Percentiles rank a stretch among this genome's conserved stretches.
phyloP scores from a whole-genome alignment of 2,329 filamentous ascomycete species.

The Cadophora sp. region DNA sequence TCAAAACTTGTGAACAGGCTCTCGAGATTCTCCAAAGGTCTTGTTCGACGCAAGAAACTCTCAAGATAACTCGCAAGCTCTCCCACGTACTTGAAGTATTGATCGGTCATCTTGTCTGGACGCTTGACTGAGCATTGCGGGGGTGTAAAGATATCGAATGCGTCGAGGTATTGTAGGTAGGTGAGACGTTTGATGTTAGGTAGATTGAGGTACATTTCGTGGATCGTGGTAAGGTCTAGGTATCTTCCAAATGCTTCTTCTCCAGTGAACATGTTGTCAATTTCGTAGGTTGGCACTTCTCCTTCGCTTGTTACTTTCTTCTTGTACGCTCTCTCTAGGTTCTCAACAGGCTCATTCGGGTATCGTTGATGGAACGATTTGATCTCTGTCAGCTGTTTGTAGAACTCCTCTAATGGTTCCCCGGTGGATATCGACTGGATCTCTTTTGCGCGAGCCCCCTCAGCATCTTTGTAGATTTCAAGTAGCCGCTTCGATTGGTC shows the following conservation, averaged over 20 bases:
- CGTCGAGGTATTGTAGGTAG: conserved; percentile 91
- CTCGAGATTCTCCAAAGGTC: conserved; percentile 85
- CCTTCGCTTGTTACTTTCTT: conserved; percentile 69
- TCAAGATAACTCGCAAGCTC: conserved; percentile 85
- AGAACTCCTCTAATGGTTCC: conserved; percentile 90
- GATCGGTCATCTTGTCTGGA: conserved; percentile 86
- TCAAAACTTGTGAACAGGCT: conserved; percentile 80
- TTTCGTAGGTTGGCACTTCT: conserved; percentile 67
- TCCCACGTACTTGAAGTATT: conserved; percentile 89
- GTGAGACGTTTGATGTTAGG: conserved; percentile 83
- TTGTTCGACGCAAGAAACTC: conserved; percentile 82
- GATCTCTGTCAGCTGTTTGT: conserved; percentile 80
- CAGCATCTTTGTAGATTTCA: conserved; percentile 82
- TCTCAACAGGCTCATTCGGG: conserved; percentile 93
- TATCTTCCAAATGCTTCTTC: conserved; percentile 94
- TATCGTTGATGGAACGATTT: conserved; percentile 90
- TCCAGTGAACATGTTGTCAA: conserved; percentile 93
- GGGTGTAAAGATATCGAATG: conserved; percentile 85
- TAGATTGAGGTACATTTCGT: conserved; percentile 91
- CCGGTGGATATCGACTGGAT: conserved; percentile 83
- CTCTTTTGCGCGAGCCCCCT: conserved; percentile 76
- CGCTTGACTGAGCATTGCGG: conserved; percentile 78
- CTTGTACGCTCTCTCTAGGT: conserved; percentile 91
- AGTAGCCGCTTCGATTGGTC: conserved; percentile 82
- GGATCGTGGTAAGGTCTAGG: conserved; percentile 83